Evolutionary conservation across 345 rosid species (phyloP).

Genomic region (Hibiscus mutabilis): DNA sequence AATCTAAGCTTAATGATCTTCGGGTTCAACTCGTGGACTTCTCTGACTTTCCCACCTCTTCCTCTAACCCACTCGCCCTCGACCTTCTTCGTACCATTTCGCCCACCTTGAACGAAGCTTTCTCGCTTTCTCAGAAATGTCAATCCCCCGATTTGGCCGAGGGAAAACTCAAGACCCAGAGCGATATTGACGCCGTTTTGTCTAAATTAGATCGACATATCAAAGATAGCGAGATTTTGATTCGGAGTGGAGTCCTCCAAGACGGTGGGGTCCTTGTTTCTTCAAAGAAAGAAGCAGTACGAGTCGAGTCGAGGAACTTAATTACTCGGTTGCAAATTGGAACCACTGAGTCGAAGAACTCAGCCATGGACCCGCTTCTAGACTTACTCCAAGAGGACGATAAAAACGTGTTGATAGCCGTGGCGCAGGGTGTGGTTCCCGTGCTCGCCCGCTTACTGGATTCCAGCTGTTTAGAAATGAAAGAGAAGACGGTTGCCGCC

Average conservation of each 20-base stretch:
- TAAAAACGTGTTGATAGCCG: slow-evolving; percentile 81
- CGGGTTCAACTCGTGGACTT: slow-evolving; percentile 57
- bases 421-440: slow-evolving; percentile 83
- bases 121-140: slow-evolving; percentile 43
- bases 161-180: slow-evolving; percentile 88
- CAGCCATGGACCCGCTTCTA: slow-evolving; percentile 63
- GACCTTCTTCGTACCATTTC: slow-evolving; percentile 53
- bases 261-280: slow-evolving; percentile 24
- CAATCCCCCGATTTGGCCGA: slow-evolving; percentile 40
- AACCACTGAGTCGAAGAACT: slow-evolving; percentile 48
- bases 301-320: slow-evolving; percentile 59
- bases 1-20: slow-evolving; percentile 54
- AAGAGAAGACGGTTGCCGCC: slow-evolving; percentile 66
- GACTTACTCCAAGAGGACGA: slow-evolving; percentile 58
- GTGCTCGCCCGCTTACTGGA: slow-evolving; percentile 62
- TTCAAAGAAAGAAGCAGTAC: slow-evolving; percentile 58
- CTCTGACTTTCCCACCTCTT: slow-evolving; percentile 40
- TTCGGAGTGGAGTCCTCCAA: slow-evolving; percentile 49
- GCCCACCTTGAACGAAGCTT: slow-evolving; percentile 42
- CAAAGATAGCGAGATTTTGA: slow-evolving; percentile 56
- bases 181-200: slow-evolving; percentile 65
- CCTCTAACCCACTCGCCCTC: slow-evolving; percentile 42
- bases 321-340: slow-evolving; percentile 81
- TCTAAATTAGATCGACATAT: slow-evolving; percentile 62
- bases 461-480: slow-evolving; percentile 49